Evolutionary conservation across 106 monocot species (phyloP), one percentile per base, ranked within the genome.

Genomic region (Posidonia australis): DNA sequence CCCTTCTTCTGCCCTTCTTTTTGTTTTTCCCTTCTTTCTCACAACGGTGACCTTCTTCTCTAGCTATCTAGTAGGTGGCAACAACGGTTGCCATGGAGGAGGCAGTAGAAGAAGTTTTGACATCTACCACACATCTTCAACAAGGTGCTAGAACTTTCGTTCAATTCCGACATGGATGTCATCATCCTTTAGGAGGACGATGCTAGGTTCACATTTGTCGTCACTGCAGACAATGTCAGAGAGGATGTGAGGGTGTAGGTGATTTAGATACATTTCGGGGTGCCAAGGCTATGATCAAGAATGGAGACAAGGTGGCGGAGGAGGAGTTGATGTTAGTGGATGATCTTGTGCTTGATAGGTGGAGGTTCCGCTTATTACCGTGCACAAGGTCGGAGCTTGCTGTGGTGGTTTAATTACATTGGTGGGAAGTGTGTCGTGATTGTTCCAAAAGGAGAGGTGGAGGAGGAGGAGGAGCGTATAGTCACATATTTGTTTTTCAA

Each of bases 71-170:
- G n/a, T n/a, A n/a, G n/a, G n/a, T n/a, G n/a, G n/a, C n/a, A n/a
- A n/a, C n/a, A n/a, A n/a, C 62, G 52, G 42, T 31, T 14, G 13
- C 16, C 29, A 45, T n/a, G 46, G 48, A 23, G 17, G 9, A 10
- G 11, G 46, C 23, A 51, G 46, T 58, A 74, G 73, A 76, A 69
- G 76, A 76, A 76, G 54, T 69, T 76, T 5, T 69, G 69, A 5
- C 68, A 63, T 10, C 69, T 76, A 6, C 76, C 76, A 24, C 76
- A 76, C 63, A 36, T 76, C 25, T 76, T 76, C 62, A 69, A 63
- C 63, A 76, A 69, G 28, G 63, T 69, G 12, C 76, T 76, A 25
- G 69, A 76, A 30, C 76, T 76, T n/a, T 69, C 76, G 20, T 69
- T 76, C 46, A 16, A 17, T 13, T 52, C 76, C 53, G 69, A 76